Evolutionary conservation across 441 rosid species (phyloP), one percentile per base, ranked within the genome.

Genomic region (Sinapis alba): DNA sequence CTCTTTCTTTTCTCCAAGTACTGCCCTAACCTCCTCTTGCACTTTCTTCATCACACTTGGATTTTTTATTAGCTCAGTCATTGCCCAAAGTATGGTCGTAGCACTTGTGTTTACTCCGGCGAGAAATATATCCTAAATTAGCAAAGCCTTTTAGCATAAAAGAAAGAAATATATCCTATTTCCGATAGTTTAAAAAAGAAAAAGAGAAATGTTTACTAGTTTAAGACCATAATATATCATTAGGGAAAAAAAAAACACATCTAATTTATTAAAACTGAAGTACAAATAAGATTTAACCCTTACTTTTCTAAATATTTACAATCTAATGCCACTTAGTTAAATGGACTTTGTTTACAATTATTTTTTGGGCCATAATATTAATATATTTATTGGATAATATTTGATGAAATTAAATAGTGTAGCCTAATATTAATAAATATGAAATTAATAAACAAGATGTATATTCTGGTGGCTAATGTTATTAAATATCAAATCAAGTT

Each of bases 41-140:
- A 80, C 88, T 84, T 81, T 86, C 58, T 82, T 78, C 93, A 84
- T 85, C n/a, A 80, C 51, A 58, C 66, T 80, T 56, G 89, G 86
- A 21, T 78, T 77, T 80, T 69, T 78, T 3, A 65, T 41, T 0
- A 88, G 79, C 75, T 85, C 90, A 30, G 91, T 68, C 88, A 88
- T 81, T 8, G 90, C 88, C 95, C 91, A 90, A 21, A 20, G 62
- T 18, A 79, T 51, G 3, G 78, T 78, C 41, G 72, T 50, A 0
- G 88, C 85, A 30, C 75, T 65, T 5, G 87, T 82, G 82, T 83
- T 79, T 4, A 82, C 65, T 50, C 90, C 91, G 5, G 72, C 96
- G 30, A 87, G 28, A 60, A 88, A 79, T 53, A 86, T 62, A 66
- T 88, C 66, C 88, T 87, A 76, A 26, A 38, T 38, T n/a, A 38